Evolutionary conservation across 768 basidiomycete species (phyloP).

Genomic region (Boletus sp.): DNA sequence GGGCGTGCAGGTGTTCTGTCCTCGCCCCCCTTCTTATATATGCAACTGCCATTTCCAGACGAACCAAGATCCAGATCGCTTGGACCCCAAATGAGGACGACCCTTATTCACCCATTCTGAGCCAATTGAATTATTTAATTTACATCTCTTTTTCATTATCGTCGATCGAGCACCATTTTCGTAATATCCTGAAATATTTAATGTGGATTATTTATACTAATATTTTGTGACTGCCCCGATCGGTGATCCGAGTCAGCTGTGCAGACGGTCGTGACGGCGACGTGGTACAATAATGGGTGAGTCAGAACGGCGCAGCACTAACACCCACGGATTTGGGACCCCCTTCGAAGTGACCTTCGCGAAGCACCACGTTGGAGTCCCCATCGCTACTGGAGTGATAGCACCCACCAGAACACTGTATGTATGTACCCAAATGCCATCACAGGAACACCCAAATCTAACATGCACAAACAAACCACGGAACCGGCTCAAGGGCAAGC

Average conservation of each 20-base stretch:
- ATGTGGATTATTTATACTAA: conserved; percentile 3
- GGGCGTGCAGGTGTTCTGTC: conserved; percentile 14
- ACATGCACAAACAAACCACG: conserved; percentile 21
- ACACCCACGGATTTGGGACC: conserved; percentile 5
- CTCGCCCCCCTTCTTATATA: conserved; percentile 27
- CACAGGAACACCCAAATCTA: conserved; percentile 22
- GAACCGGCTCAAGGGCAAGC: conserved; percentile 24
- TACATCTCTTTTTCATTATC: conserved; percentile 29
- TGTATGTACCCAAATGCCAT: no score
- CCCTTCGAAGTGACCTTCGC: conserved; percentile 11
- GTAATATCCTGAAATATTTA: conserved; percentile 19
- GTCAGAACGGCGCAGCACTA: conserved; percentile 25
- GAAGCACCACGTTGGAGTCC: conserved; percentile 3
- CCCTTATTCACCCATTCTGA: conserved; percentile 15
- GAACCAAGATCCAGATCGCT: conserved; percentile 22
- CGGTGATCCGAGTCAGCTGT: conserved; percentile 8
- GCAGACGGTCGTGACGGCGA: conserved; percentile 9
- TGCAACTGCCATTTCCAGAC: conserved; percentile 23
- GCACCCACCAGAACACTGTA: no score
- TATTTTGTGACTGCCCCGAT: conserved; percentile 3
- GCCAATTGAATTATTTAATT: conserved; percentile 35
- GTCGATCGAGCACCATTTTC: conserved; percentile 29
- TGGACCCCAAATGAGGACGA: conserved; percentile 12
- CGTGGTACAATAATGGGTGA: conserved; percentile 7
- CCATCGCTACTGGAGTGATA: conserved; percentile 13